Conservation (phyloP, 768 basidiomycete species). For the Lactarius indigo region DNA sequence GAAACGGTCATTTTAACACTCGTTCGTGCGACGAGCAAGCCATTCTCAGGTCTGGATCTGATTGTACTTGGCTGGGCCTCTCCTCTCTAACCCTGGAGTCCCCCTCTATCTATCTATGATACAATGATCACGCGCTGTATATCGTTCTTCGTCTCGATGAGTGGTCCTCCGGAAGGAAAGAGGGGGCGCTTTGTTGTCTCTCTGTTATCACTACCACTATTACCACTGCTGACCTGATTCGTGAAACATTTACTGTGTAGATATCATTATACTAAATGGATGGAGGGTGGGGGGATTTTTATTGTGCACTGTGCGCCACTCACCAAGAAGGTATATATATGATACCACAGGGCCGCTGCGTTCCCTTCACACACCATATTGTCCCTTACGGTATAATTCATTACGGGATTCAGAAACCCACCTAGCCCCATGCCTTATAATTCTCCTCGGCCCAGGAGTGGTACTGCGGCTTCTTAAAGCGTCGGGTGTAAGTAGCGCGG, state of each 20-base stretch:
- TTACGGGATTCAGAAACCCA: too few relatives aligned
- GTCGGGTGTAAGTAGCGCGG: too few relatives aligned
- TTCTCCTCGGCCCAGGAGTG: too few relatives aligned
- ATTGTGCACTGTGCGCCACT: too few relatives aligned
- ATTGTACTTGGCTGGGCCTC: not conserved
- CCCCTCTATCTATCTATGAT: not conserved
- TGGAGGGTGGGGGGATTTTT: not conserved
- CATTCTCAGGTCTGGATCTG: not conserved
- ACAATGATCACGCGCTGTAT: not conserved
- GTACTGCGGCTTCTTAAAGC: too few relatives aligned
- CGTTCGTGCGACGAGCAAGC: not conserved
- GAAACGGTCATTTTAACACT: not conserved
- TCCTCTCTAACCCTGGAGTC: too few relatives aligned
- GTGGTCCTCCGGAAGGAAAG: not conserved
- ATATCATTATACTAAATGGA: not conserved
- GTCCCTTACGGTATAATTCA: too few relatives aligned
- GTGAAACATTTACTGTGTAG: not conserved
- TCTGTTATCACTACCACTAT: not conserved
- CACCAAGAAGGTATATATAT: too few relatives aligned
- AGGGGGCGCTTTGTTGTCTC: not conserved
- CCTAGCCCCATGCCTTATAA: too few relatives aligned
- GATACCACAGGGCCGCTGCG: too few relatives aligned
- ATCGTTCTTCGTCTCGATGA: not conserved
- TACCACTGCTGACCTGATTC: not conserved
- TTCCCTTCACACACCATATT: too few relatives aligned